phyloP scores from a whole-genome alignment of 2,329 filamentous ascomycete species.

The Lasiodiplodia theobromae region DNA sequence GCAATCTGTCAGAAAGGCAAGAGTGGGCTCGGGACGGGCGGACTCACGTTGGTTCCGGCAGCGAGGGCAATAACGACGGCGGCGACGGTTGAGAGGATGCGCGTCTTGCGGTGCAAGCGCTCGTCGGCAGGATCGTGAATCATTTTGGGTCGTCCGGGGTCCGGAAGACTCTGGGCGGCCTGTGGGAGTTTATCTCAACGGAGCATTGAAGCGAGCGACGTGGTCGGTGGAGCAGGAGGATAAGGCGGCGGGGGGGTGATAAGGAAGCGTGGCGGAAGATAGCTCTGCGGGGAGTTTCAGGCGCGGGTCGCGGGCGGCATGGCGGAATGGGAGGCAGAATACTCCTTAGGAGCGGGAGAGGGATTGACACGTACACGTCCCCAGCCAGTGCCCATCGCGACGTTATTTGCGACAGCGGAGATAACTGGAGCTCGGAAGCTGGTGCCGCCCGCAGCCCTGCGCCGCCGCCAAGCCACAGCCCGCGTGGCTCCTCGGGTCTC shows the following conservation, averaged over 20 bases:
- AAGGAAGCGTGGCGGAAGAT: slow-evolving; percentile 10
- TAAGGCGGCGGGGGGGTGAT: slow-evolving; percentile 5
- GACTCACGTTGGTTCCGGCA: slow-evolving; percentile 86
- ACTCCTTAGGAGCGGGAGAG: slow-evolving; percentile 22
- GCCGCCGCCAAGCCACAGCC: slow-evolving; percentile 15
- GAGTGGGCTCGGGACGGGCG: background rate
- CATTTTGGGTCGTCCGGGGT: slow-evolving; percentile 25
- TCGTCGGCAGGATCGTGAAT: slow-evolving; percentile 44
- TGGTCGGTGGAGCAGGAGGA: slow-evolving; percentile 4
- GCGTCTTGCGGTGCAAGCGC: slow-evolving; percentile 64
- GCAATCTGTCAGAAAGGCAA: background rate
- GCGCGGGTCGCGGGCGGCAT: background rate
- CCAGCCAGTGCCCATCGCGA: slow-evolving; percentile 20
- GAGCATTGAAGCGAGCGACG: slow-evolving; percentile 17
- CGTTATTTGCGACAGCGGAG: slow-evolving; percentile 25
- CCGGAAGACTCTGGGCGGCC: slow-evolving; percentile 22
- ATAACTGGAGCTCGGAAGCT: slow-evolving; percentile 23
- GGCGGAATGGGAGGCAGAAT: background rate
- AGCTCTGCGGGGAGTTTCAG: slow-evolving; percentile 1
- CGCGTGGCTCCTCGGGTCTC: slow-evolving; percentile 15
- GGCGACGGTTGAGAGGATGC: slow-evolving; percentile 82
- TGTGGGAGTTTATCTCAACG: background rate
- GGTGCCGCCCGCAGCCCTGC: slow-evolving; percentile 21
- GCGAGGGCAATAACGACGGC: slow-evolving; percentile 85
- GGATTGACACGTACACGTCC: slow-evolving; percentile 25